Evolutionary conservation across 192 early-diverging fungal genomes (phyloP), one percentile per base, ranked within the genome.

Genomic region (Umbelopsis sp.): DNA sequence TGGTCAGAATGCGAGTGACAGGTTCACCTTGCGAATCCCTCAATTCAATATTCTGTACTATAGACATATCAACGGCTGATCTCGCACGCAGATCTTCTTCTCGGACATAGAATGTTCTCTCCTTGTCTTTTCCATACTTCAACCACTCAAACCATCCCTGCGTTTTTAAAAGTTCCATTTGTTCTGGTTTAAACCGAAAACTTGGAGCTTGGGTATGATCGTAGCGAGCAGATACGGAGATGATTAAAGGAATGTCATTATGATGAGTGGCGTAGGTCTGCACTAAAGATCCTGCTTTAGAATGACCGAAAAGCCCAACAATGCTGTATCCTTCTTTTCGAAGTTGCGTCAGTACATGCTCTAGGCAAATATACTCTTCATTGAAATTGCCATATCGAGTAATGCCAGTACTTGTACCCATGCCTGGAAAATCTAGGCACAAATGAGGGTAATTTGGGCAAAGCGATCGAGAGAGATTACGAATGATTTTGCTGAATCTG

Each of bases 391-490:
- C 85, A 68, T 86, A 87, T 21, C 66, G 71, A 20, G 87, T 88
- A 18, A 41, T 64, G 4, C 87, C 87, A 3, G 77, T 80, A 71
- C 85, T 86, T 22, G 65, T 67, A 3, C 87, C 87, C 71, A 84
- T 87, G 21, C 87, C 87, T 23, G 74, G 85, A 58, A 86, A 88
- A 51, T 88, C 87, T 50, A 88, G 81, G 21, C 79, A 67, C 3
- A 85, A 49, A 4, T 79, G 74, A 3, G 74, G 66, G n/a, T 78
- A 72, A 10, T 72, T 64, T 33, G 78, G 72, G 4, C 66, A 45
- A 10, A 45, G 20, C 18, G 81, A 77, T 11, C 21, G 20, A 13
- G 70, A 22, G 9, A 76, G 23, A 20, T 45, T 64, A 22, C 71
- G 65, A 15, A 68, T 61, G 25, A 88, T 44, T 10, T 75, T 71